Percentiles rank a stretch among this genome's conserved stretches.
Conservation (phyloP, 768 basidiomycete species). For the Tricholoma flavovirens region DNA sequence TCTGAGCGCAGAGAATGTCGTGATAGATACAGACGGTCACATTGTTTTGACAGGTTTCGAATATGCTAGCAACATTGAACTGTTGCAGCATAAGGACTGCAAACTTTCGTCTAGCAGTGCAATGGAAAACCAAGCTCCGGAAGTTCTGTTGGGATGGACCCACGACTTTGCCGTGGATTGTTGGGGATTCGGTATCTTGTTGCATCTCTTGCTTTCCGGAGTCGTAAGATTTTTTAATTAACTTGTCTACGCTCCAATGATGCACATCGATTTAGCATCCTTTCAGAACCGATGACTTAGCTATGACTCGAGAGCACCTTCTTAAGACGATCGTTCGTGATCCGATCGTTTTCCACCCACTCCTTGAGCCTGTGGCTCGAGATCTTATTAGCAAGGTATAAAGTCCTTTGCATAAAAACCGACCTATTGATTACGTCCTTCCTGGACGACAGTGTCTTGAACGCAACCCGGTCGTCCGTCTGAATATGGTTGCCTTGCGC, state of each 20-base stretch:
- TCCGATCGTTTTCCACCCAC: constrained; percentile 21
- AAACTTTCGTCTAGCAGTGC: neutral
- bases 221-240: constrained; percentile 26
- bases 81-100: constrained; percentile 2
- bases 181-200: constrained; percentile 52
- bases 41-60: constrained; percentile 20
- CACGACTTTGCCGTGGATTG: constrained; percentile 48
- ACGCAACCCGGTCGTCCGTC: constrained; percentile 46
- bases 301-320: constrained; percentile 22
- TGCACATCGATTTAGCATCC: constrained; percentile 31
- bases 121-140: constrained; percentile 43
- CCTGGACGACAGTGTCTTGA: constrained; percentile 42
- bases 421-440: neutral
- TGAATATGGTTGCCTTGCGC: constrained; percentile 35
- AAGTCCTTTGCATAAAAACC: neutral
- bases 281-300: constrained; percentile 20
- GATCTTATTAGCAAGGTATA: constrained; percentile 44
- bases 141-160: constrained; percentile 49
- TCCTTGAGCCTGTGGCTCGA: constrained; percentile 27
- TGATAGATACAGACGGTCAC: constrained; percentile 41
- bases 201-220: constrained; percentile 47
- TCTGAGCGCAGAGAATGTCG: constrained; percentile 38
- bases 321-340: constrained; percentile 29
- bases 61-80: constrained; percentile 2
- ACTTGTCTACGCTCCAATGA: neutral